These are phyloP conservation scores for Puya raimondii DNA, from an alignment of 176 grass and related monocot species.

Conservation along the genomic window DNA sequence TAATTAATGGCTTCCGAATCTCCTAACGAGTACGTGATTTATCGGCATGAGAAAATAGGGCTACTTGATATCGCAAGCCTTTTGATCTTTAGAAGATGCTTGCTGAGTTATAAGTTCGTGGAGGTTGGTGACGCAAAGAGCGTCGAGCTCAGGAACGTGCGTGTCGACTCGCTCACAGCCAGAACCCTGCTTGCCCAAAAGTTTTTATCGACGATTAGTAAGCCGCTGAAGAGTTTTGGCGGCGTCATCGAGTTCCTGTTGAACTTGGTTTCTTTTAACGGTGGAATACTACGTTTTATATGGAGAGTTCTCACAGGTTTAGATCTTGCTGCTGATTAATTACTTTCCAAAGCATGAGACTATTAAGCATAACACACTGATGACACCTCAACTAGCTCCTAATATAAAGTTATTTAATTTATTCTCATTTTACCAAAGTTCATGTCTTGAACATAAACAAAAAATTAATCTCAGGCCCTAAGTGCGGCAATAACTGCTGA, in stretches of 20 bases:
- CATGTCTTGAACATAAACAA: too few species aligned
- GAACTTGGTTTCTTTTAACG: conserved; percentile 56
- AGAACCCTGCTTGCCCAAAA: conserved; percentile 35
- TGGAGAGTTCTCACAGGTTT: conserved; percentile 23
- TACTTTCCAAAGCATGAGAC: neutral
- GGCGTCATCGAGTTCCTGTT: conserved; percentile 32
- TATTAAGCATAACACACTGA: neutral
- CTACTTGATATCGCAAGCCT: conserved; percentile 48
- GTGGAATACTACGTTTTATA: conserved; percentile 43
- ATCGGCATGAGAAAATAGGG: conserved; percentile 38
- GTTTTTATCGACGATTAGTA: conserved; percentile 12
- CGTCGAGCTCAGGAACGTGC: conserved; percentile 6
- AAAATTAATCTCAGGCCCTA: too few species aligned
- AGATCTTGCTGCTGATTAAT: neutral
- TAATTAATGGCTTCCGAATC: neutral
- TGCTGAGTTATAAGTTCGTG: conserved; percentile 31
- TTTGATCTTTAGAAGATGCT: conserved; percentile 27
- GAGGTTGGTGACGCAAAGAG: conserved; percentile 21
- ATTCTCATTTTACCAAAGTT: too few species aligned
- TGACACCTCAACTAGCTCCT: neutral
- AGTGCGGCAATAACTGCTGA: too few species aligned
- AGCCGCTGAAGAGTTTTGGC: conserved; percentile 24
- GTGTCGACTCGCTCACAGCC: conserved; percentile 20
- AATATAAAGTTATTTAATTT: neutral
- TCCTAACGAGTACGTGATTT: conserved; percentile 21